phyloP scores from a whole-genome alignment of 2,329 filamentous ascomycete genomes.

The Microsporum ferrugineum region DNA sequence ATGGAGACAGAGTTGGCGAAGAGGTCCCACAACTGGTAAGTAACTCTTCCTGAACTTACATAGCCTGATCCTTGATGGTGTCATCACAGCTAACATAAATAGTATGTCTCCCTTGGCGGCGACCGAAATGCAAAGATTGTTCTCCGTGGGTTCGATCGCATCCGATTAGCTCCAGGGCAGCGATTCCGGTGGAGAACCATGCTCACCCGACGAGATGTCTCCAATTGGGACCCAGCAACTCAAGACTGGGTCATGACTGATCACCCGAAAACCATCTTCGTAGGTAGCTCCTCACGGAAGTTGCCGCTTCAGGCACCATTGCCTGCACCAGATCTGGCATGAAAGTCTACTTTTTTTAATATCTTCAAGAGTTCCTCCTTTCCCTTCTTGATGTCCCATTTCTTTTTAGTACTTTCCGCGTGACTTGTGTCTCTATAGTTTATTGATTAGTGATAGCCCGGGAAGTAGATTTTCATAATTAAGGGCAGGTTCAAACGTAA shows the following conservation, averaged over 20 bases:
- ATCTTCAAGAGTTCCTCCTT: neutral
- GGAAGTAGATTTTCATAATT: neutral
- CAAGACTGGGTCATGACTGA: conserved; percentile 70
- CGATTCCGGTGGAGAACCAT: conserved; percentile 54
- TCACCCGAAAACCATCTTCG: conserved; percentile 48
- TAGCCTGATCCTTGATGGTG: neutral
- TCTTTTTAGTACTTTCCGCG: neutral
- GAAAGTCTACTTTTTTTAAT: neutral
- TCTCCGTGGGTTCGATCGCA: conserved; percentile 70
- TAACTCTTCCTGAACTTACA: conserved; percentile 7
- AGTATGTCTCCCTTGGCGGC: conserved; percentile 69
- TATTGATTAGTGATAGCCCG: neutral
- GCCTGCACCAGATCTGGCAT: conserved; percentile 13
- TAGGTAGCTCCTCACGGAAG: conserved; percentile 49
- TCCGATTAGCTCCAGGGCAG: conserved; percentile 60
- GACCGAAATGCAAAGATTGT: conserved; percentile 54
- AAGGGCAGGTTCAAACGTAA: neutral
- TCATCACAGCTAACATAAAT: conserved; percentile 1
- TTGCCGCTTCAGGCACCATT: conserved; percentile 38
- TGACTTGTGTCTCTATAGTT: neutral
- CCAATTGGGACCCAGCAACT: conserved; percentile 67
- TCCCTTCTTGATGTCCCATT: neutral
- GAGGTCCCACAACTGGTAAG: conserved; percentile 44
- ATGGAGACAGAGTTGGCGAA: conserved; percentile 37
- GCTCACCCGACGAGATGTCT: conserved; percentile 68